Base-by-base conservation (phyloP, 306 rosid genomes). In the Dryas drummondii region DNA sequence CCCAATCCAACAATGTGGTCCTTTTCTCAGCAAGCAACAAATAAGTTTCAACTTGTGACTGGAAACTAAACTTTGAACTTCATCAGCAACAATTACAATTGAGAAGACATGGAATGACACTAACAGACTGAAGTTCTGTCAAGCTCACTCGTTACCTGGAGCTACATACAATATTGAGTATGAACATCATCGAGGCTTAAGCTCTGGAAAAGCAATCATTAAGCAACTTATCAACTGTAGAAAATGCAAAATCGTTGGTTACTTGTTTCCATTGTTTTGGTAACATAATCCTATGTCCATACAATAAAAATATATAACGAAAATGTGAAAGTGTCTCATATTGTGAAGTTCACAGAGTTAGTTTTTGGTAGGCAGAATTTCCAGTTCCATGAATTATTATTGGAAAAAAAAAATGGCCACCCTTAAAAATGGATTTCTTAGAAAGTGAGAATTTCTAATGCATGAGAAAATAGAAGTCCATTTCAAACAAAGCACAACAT, bases 121-220 rank as follows among this genome's bases (percentile, higher is more conserved):
- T 12, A 48, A 63, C 66, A 50, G 12, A 16, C 52, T 32, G 15
- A 68, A 26, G 66, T 40, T 40, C 37, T 46, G 41, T 8, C 45
- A 26, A 62, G 47, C 22, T 22, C 22, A 22, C 51, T 53, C 6
- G 73, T 65, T 73, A 32, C 13, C 44, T 44, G 77, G 55, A 63
- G 56, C 78, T 22, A 22, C 22, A 22, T 84, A 84, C 82, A 84
- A 69, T 68, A 84, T 81, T 13, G 85, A 17, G 66, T 85, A 84
- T 59, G 75, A 66, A 65, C 22, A 22, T 22, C 87, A 84, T 73
- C 83, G 66, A 15, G 68, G 41, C 67, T 57, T 70, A 22, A 22
- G 22, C 73, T 71, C 70, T 7, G 68, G 78, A 27, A 75, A 22
- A 22, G 22, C 22, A 81, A 68, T 69, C 85, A 64, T 66, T 74